Conservation (phyloP, 2,329 filamentous ascomycete genomes). For the Colletotrichum chrysophilum region DNA sequence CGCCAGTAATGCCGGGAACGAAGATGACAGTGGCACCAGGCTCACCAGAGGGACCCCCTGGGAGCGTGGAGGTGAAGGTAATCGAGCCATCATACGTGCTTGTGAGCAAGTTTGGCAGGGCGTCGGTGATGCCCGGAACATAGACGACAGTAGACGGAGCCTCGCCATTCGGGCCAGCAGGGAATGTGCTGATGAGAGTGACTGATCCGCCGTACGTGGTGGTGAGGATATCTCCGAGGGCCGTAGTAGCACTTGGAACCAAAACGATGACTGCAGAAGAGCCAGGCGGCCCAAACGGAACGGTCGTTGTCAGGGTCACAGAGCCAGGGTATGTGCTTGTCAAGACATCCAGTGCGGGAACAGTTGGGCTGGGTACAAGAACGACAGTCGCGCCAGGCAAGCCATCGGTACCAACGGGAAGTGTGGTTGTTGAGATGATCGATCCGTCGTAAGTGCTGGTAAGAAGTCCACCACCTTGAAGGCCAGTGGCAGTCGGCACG, state of each 20-base stretch:
- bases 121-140: neutral
- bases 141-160: neutral
- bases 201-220: neutral
- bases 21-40: neutral
- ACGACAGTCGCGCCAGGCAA: neutral
- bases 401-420: neutral
- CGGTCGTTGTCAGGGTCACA: neutral
- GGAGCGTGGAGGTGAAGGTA: neutral
- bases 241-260: neutral
- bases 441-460: slow-evolving; percentile 10
- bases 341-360: neutral
- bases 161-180: neutral
- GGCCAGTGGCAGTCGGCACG: neutral
- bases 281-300: neutral
- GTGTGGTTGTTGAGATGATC: neutral
- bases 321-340: slow-evolving; percentile 5
- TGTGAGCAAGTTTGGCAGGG: neutral
- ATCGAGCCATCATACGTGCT: slow-evolving; percentile 3
- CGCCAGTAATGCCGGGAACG: neutral
- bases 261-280: neutral
- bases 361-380: neutral
- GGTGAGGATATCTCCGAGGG: neutral
- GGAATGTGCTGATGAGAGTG: neutral
- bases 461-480: neutral
- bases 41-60: neutral